phyloP scores from a whole-genome alignment of 2,329 filamentous ascomycete genomes.

The Sporothrix dimorphospora region DNA sequence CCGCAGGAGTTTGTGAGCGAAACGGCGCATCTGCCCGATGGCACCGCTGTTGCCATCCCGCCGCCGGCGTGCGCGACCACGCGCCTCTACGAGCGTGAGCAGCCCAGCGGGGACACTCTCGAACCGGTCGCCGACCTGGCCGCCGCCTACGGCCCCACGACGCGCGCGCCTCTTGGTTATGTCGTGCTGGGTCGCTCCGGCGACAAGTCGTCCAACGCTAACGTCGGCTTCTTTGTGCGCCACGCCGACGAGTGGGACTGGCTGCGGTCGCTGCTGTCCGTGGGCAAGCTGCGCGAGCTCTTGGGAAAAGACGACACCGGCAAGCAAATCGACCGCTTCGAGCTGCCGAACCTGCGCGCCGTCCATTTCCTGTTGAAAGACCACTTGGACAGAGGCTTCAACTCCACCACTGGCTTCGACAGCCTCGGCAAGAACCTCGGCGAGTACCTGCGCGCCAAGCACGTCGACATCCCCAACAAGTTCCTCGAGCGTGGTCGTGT shows the following conservation, averaged over 20 bases:
- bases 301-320: conserved; percentile 45
- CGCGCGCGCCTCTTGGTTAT: conserved; percentile 37
- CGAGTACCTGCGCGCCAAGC: conserved; percentile 42
- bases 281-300: conserved; percentile 43
- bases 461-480: conserved; percentile 48
- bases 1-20: conserved; percentile 34
- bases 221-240: conserved; percentile 52
- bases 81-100: conserved; percentile 30
- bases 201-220: conserved; percentile 50
- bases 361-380: conserved; percentile 34
- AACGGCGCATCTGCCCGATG: conserved; percentile 31
- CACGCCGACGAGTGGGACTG: conserved; percentile 50
- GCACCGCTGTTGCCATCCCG: conserved; percentile 32
- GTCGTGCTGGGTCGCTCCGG: conserved; percentile 44
- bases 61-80: conserved; percentile 34
- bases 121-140: conserved; percentile 30
- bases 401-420: conserved; percentile 29
- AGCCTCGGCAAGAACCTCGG: conserved; percentile 30
- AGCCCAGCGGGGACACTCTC: conserved; percentile 30
- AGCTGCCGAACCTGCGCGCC: conserved; percentile 46
- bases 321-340: conserved; percentile 49
- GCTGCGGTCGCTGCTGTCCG: conserved; percentile 49
- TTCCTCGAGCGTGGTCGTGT: conserved; percentile 41
- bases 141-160: conserved; percentile 31
- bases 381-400: conserved; percentile 41